Evolutionary conservation across 1,139 yeast genomes (phyloP).

Genomic region (Suhomyces maxii): DNA sequence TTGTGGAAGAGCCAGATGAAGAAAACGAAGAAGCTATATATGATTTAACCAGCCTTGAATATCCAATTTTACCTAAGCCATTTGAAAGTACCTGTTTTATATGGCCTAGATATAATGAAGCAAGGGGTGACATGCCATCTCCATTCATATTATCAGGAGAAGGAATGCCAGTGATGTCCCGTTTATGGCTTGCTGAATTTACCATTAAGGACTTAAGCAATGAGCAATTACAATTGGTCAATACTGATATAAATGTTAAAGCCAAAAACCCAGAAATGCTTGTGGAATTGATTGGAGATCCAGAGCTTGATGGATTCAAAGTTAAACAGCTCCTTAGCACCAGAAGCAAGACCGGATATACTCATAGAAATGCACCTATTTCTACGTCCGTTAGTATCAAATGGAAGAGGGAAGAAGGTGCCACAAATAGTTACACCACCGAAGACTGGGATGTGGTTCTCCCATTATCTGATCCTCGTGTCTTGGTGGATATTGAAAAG

Average conservation of each 20-base stretch:
- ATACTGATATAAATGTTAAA: slow-evolving; percentile 23
- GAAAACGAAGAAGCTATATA: slow-evolving; percentile 19
- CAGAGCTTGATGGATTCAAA: not conserved
- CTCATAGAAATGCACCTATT: slow-evolving; percentile 42
- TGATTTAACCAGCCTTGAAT: slow-evolving; percentile 26
- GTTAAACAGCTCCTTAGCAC: slow-evolving; percentile 33
- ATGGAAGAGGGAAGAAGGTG: slow-evolving; percentile 34
- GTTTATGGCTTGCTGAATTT: slow-evolving; percentile 48
- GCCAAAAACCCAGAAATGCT: slow-evolving; percentile 34
- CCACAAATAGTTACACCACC: slow-evolving; percentile 27
- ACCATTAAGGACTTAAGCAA: slow-evolving; percentile 13
- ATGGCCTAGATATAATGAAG: slow-evolving; percentile 23
- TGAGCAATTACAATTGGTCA: slow-evolving; percentile 23
- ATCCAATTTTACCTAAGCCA: slow-evolving; percentile 38
- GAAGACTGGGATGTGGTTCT: slow-evolving; percentile 51
- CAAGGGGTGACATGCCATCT: slow-evolving; percentile 38
- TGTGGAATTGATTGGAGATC: slow-evolving; percentile 21
- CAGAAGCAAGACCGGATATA: slow-evolving; percentile 38
- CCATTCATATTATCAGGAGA: slow-evolving; percentile 34
- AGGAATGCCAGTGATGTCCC: slow-evolving; percentile 41
- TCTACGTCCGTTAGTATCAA: slow-evolving; percentile 24
- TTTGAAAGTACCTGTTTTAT: slow-evolving; percentile 22
- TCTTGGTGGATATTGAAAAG: slow-evolving; percentile 41
- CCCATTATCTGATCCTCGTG: slow-evolving; percentile 71
- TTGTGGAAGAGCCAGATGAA: slow-evolving; percentile 20